Evolutionary conservation across 108 stramenopile genomes (phyloP), one percentile per base, ranked within the genome.

Genomic region (Cyclotella baltica): DNA sequence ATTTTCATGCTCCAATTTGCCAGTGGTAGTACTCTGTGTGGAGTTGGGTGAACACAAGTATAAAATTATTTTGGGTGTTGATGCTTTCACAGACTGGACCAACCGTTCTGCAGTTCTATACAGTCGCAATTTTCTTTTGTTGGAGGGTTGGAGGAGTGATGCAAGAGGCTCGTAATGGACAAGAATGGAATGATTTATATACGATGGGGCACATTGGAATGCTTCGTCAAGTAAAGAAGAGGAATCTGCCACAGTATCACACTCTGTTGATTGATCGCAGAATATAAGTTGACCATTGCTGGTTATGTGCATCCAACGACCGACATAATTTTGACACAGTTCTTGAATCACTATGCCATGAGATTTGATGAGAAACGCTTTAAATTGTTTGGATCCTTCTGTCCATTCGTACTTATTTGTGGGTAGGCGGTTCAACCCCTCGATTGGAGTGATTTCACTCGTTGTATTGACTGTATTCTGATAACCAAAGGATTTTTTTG

Each of bases 261-360:
- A 1, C 25, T 65, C 2, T 53, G 73, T 22, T 28, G 64, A 65
- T 22, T 63, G 28, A 15, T 52, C 73, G 62, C 62, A 74, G 48
- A 64, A 53, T n/a, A 74, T 47, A 27, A 34, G 25, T 47, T 57
- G 15, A 27, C 75, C 65, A 56, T 75, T 65, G 46, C 64, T 31
- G 19, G 75, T 57, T 18, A 75, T 62, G 56, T 75, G 65, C 75
- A 75, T 67, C 75, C 75, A 75, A 28, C 48, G 37, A 33, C 75
- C 75, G 37, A 2, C 28, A 31, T 27, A 34, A 56, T 18, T 38
- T 47, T 16, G 36, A 46, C 46, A 40, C 53, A n/a, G n/a, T n/a
- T 47, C n/a, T 30, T 75, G 75, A 59, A 75, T 67, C 28, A 75
- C 65, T 23, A 75, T 20, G 58, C 75, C 75, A 33, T 75, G 37